Percentiles rank a stretch among this genome's conserved stretches.
Conservation (phyloP, 805 yeast genomes). For the Nakazawaea siamensis region DNA sequence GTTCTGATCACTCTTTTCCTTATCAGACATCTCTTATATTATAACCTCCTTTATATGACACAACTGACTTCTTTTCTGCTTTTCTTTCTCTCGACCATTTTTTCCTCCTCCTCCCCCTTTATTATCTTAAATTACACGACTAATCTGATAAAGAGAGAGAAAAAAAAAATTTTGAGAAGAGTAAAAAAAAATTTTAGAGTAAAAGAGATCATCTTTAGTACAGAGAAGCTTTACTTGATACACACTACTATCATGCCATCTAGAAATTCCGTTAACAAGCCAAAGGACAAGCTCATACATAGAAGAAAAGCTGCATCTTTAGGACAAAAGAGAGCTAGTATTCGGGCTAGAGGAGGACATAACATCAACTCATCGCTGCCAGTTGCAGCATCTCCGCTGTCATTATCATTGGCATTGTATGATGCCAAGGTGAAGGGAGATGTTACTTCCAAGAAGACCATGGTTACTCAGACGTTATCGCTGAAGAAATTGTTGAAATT, state of each 20-base stretch:
- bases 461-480: conserved; percentile 50
- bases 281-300: conserved; percentile 49
- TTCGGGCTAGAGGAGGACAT: conserved; percentile 7
- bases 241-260: conserved; percentile 76
- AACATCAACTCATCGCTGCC: conserved; percentile 15
- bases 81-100: background rate
- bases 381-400: conserved; percentile 17
- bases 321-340: conserved; percentile 45
- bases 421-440: no score
- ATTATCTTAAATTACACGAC: no score
- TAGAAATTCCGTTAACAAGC: conserved; percentile 75
- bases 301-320: conserved; percentile 41
- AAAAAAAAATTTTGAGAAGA: no score
- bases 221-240: background rate
- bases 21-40: conserved; percentile 2
- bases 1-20: conserved; percentile 11
- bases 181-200: no score
- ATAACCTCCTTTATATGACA: no score
- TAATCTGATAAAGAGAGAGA: background rate
- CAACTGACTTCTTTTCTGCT: no score
- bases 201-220: no score
- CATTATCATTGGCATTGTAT: conserved; percentile 34
- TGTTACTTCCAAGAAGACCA: conserved; percentile 13
- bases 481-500: conserved; percentile 74
- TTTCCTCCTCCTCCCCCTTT: background rate